These are phyloP conservation scores for Cudoniella acicularis DNA, from an alignment of 495 filamentous ascomycete species.

Conservation along the genomic window DNA sequence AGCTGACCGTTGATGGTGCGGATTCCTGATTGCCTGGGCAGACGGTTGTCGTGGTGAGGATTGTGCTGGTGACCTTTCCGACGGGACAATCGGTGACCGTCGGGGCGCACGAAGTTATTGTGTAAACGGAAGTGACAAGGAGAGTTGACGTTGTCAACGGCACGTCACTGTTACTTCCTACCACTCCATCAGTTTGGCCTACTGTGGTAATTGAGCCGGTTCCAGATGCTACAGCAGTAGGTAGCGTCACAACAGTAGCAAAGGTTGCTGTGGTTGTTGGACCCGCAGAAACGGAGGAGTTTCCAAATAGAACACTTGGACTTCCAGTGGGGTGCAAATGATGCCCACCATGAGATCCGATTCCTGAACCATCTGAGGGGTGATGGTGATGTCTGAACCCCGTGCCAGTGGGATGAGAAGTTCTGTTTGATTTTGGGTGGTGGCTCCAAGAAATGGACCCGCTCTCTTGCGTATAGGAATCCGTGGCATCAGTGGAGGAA, in stretches of 20 bases:
- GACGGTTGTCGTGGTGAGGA: constrained; percentile 8
- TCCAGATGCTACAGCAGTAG: not conserved
- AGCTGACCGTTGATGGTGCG: not conserved
- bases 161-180: not conserved
- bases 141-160: constrained; percentile 7
- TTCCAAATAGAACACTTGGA: not conserved
- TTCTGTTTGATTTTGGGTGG: too few relatives aligned
- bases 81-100: constrained; percentile 11
- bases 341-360: not conserved
- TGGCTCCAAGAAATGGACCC: too few relatives aligned
- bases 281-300: not conserved
- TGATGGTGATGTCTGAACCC: too few relatives aligned
- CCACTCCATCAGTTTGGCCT: not conserved
- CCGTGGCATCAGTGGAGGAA: too few relatives aligned
- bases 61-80: constrained; percentile 11
- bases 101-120: constrained; percentile 14
- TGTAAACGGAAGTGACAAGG: constrained; percentile 4
- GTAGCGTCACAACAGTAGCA: not conserved
- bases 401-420: too few relatives aligned
- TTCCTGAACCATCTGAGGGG: not conserved
- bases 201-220: not conserved
- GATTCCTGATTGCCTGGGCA: constrained; percentile 1
- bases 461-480: too few relatives aligned
- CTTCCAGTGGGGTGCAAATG: not conserved
- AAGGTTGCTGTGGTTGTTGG: not conserved